Evolutionary conservation across 176 grass and related monocot species (phyloP).

Genomic region (Typha latifolia): DNA sequence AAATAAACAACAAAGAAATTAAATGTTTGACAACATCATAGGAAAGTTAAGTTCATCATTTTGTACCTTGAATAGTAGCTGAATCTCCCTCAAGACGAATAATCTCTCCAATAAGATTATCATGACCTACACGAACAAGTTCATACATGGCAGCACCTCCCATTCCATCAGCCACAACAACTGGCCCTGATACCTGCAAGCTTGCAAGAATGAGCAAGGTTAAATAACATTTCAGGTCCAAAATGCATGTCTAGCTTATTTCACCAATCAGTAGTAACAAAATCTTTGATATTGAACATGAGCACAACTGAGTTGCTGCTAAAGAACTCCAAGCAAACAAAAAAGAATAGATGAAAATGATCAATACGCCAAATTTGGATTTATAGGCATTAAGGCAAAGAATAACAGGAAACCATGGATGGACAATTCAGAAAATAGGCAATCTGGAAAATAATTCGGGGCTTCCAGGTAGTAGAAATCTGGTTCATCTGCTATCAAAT

Average conservation of each 20-base stretch:
- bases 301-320: not conserved
- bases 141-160: constrained; percentile 85
- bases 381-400: not conserved
- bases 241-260: not conserved
- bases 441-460: too few species aligned
- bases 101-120: constrained; percentile 79
- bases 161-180: constrained; percentile 87
- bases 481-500: too few species aligned
- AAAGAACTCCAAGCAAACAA: not conserved
- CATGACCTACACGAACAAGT: constrained; percentile 73
- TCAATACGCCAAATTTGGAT: not conserved
- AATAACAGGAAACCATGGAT: not conserved
- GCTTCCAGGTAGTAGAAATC: too few species aligned
- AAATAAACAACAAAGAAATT: not conserved
- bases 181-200: constrained; percentile 69
- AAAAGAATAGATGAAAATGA: not conserved
- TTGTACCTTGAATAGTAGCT: constrained; percentile 68
- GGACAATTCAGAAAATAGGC: too few species aligned
- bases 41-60: not conserved
- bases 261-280: not conserved
- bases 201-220: not conserved
- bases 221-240: not conserved
- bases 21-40: not conserved
- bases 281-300: not conserved
- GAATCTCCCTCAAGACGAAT: constrained; percentile 90